These are phyloP conservation scores for Pterocarpus santalinus DNA, from an alignment of 306 rosid species.

Conservation along the genomic window DNA sequence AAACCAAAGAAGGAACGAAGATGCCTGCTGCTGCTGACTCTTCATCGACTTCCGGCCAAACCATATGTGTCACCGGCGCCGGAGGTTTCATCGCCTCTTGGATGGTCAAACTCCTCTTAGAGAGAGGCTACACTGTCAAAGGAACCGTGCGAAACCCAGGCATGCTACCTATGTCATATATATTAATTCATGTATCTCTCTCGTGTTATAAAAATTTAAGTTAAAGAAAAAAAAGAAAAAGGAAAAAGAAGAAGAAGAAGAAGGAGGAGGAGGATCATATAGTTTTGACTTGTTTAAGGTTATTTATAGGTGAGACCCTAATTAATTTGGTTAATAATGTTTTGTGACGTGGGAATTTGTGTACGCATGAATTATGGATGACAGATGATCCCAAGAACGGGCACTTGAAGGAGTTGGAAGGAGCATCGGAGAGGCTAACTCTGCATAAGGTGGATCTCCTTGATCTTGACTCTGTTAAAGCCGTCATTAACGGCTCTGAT, in stretches of 20 bases:
- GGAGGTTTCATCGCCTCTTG: conserved; percentile 95
- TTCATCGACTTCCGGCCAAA: conserved; percentile 51
- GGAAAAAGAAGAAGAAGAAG: too few species aligned
- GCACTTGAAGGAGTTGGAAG: conserved; percentile 81
- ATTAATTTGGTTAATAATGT: too few species aligned
- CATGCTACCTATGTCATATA: not conserved
- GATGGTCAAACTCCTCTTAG: conserved; percentile 77
- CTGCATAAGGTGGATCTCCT: conserved; percentile 76
- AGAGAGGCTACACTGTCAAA: conserved; percentile 77
- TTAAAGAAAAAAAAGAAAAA: too few species aligned
- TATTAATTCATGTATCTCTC: not conserved
- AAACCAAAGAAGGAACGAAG: not conserved
- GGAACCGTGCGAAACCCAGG: conserved; percentile 92
- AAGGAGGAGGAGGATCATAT: too few species aligned
- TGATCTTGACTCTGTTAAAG: conserved; percentile 62
- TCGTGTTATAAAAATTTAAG: not conserved
- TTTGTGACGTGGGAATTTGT: too few species aligned
- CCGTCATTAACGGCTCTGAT: conserved; percentile 65
- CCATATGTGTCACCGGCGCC: conserved; percentile 90
- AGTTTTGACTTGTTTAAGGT: too few species aligned
- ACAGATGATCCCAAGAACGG: conserved; percentile 76
- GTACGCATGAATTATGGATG: not conserved
- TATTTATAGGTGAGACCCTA: too few species aligned
- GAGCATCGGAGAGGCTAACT: conserved; percentile 69
- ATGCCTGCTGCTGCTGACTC: conserved; percentile 66